Percentiles rank a stretch among this genome's conserved stretches.
Evolutionary conservation across 306 rosid genomes (phyloP).

Genomic region (Vigna nakashimae): DNA sequence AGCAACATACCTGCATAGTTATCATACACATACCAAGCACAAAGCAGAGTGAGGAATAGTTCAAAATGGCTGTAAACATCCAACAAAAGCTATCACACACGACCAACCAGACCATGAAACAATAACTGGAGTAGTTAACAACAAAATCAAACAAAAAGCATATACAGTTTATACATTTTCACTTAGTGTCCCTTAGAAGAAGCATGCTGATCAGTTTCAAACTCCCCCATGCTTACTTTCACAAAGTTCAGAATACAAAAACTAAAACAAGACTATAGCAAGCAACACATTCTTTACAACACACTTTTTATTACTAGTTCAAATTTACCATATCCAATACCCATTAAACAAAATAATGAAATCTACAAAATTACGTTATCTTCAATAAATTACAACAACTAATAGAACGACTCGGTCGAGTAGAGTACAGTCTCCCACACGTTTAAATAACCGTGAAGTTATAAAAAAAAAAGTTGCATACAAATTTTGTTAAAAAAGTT

Average conservation of each 20-base stretch:
- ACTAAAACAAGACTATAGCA: too few species aligned
- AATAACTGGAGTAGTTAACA: background rate
- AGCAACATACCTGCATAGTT: slow-evolving; percentile 73
- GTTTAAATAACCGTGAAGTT: background rate
- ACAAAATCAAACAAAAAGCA: background rate
- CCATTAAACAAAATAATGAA: background rate
- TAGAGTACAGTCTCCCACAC: too few species aligned
- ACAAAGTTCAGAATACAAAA: too few species aligned
- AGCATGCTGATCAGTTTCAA: background rate
- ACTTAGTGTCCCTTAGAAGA: background rate
- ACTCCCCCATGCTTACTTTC: too few species aligned
- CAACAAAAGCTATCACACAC: background rate
- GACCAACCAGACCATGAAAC: background rate
- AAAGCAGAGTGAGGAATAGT: slow-evolving; percentile 23
- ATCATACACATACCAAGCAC: slow-evolving; percentile 27
- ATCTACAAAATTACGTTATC: background rate
- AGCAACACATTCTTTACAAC: too few species aligned
- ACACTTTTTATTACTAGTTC: too few species aligned
- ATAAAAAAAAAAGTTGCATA: background rate
- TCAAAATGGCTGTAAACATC: background rate
- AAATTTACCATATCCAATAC: too few species aligned
- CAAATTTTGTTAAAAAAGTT: background rate
- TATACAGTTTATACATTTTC: background rate
- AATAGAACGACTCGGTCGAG: background rate
- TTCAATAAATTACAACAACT: background rate